These are phyloP conservation scores for Biscutella auriculata DNA, from an alignment of 441 rosid genomes.

Conservation along the genomic window DNA sequence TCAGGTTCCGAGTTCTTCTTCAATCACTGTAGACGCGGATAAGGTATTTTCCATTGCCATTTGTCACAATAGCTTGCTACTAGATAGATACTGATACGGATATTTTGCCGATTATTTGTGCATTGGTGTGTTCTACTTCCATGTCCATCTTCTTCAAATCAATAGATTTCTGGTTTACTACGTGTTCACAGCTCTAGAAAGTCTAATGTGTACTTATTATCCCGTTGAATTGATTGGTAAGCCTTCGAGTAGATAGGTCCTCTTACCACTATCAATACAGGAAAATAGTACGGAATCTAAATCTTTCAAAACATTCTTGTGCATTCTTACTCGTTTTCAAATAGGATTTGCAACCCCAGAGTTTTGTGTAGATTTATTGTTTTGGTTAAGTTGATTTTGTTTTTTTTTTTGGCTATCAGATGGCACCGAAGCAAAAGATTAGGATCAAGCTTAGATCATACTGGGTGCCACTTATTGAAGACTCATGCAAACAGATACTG, in stretches of 20 bases:
- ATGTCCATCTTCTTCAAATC: background rate
- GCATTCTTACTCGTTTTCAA: background rate
- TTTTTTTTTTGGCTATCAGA: constrained; percentile 25
- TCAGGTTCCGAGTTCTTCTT: constrained; percentile 35
- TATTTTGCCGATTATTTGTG: too few relatives aligned
- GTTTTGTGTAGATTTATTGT: background rate
- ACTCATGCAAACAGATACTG: constrained; percentile 92
- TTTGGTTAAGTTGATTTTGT: background rate
- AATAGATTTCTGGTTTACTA: background rate
- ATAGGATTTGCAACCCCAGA: background rate
- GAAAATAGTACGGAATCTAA: background rate
- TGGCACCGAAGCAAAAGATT: constrained; percentile 96
- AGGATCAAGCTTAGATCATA: constrained; percentile 91
- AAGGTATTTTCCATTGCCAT: constrained; percentile 22
- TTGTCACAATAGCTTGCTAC: background rate
- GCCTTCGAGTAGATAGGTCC: background rate
- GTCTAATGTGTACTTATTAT: background rate
- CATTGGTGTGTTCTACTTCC: background rate
- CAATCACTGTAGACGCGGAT: constrained; percentile 38
- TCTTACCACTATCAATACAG: background rate
- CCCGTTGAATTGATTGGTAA: background rate
- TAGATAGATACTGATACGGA: background rate
- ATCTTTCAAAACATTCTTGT: background rate
- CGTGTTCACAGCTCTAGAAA: background rate
- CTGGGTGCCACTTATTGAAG: constrained; percentile 87